Evolutionary conservation across 1,284 basidiomycete species (phyloP), one percentile per base, ranked within the genome.

Genomic region (Boletus sp.): DNA sequence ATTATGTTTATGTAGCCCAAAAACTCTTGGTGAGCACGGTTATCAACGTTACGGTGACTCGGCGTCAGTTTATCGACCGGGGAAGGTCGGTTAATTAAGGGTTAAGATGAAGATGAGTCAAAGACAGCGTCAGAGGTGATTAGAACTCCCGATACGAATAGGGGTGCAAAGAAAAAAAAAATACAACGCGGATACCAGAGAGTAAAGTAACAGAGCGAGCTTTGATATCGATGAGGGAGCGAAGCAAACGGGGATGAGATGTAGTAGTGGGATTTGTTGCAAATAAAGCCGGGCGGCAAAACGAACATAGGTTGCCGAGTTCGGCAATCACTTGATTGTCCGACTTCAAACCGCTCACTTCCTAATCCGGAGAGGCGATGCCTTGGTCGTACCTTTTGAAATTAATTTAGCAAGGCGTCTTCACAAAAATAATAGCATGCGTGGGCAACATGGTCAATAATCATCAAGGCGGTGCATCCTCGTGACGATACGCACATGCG

Each of bases 1-100:
- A 72, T 71, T 65, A 66, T 74, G 58, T 56, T 58, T 55, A 37
- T 37, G 36, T 36, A 58, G 50, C 35, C 53, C 50, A n/a, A n/a
- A 53, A 57, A 53, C 41, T 57, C 49, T 59, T 43, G 53, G 61
- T 55, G 61, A 53, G 56, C 61, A 73, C 70, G 70, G 70, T 74
- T 74, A 72, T 72, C 70, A 74, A 71, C 58, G 70, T 73, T 63
- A 74, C 70, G 72, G 73, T 71, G 73, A 74, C 72, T 63, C 70
- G 70, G 70, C 73, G 72, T 73, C 73, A 68, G 70, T 72, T 72
- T 72, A 75, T 73, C 70, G 72, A 75, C 70, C 70, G 70, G 73
- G 70, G 71, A 66, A 68, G 72, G 67, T 74, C 70, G 73, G 70
- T 74, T 73, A 75, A 75, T 72, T 72, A 74, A 73, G 71, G 60